These are phyloP conservation scores for Colletotrichum liriopes DNA, from an alignment of 2,329 filamentous ascomycete genomes.

Conservation along the genomic window DNA sequence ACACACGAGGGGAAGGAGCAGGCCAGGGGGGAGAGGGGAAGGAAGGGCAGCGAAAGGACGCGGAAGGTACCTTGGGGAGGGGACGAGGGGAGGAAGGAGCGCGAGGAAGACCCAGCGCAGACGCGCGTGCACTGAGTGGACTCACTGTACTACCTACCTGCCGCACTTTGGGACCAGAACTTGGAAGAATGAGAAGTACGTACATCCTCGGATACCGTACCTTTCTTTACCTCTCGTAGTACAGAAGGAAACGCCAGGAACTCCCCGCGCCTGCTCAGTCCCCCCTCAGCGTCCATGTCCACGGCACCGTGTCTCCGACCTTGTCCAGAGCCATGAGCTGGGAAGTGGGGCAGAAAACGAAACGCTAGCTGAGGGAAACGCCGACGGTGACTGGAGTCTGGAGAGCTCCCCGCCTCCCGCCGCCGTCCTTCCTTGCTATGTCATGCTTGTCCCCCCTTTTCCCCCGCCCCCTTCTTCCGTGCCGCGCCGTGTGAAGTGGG, in stretches of 20 bases:
- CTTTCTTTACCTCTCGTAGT: background rate
- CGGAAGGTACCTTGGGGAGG: background rate
- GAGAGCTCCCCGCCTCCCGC: background rate
- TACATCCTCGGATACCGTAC: too few relatives aligned
- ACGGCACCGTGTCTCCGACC: background rate
- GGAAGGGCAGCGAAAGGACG: background rate
- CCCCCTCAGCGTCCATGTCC: background rate
- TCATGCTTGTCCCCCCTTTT: background rate
- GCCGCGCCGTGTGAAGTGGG: conserved; percentile 29
- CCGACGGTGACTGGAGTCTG: background rate
- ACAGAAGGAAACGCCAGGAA: background rate
- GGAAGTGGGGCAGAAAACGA: background rate
- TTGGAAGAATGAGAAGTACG: background rate
- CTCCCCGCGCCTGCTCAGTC: background rate
- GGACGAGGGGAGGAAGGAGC: conserved; percentile 4
- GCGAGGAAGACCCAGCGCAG: conserved; percentile 1
- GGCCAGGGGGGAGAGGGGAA: background rate
- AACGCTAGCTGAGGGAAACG: background rate
- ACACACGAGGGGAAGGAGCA: conserved; percentile 4
- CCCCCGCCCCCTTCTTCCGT: conserved; percentile 14
- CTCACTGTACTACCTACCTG: background rate
- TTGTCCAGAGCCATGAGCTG: background rate
- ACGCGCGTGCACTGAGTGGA: background rate
- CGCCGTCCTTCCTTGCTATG: conserved; percentile 16
- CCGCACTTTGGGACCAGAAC: background rate